phyloP scores from a whole-genome alignment of 352 stramenopile genomes.

The Phytophthora cajani region DNA sequence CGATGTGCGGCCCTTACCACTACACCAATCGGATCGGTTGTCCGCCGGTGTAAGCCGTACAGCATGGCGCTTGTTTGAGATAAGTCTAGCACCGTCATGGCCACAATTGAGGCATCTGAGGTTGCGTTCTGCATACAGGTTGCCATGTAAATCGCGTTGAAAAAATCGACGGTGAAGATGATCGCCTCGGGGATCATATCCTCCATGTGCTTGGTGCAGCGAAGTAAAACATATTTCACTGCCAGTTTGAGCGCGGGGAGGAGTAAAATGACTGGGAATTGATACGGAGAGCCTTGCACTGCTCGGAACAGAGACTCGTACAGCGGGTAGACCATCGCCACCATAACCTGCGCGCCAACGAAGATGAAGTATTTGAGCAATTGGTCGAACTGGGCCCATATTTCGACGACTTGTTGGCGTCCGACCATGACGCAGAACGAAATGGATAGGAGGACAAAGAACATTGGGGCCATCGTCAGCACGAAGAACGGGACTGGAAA shows the following conservation, averaged over 20 bases:
- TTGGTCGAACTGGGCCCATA: slow-evolving; percentile 8
- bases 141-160: slow-evolving; percentile 30
- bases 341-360: slow-evolving; percentile 7
- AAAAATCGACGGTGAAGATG: slow-evolving; percentile 33
- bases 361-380: slow-evolving; percentile 12
- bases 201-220: slow-evolving; percentile 16
- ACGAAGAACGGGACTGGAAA: slow-evolving; percentile 23
- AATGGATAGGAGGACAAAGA: slow-evolving; percentile 7
- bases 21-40: too few relatives aligned
- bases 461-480: slow-evolving; percentile 3
- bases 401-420: background rate
- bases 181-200: slow-evolving; percentile 23
- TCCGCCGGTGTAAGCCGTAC: slow-evolving; percentile 13
- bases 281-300: background rate
- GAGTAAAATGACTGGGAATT: slow-evolving; percentile 12
- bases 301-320: slow-evolving; percentile 17
- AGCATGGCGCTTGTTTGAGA: slow-evolving; percentile 8
- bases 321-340: slow-evolving; percentile 14
- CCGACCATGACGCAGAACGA: slow-evolving; percentile 12
- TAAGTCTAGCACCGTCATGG: slow-evolving; percentile 24
- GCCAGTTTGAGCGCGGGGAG: slow-evolving; percentile 34
- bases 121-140: slow-evolving; percentile 21
- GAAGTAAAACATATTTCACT: slow-evolving; percentile 25
- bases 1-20: too few relatives aligned
- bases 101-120: background rate